Base-by-base conservation (phyloP, 495 filamentous ascomycete genomes). In the Daldinia grandis region DNA sequence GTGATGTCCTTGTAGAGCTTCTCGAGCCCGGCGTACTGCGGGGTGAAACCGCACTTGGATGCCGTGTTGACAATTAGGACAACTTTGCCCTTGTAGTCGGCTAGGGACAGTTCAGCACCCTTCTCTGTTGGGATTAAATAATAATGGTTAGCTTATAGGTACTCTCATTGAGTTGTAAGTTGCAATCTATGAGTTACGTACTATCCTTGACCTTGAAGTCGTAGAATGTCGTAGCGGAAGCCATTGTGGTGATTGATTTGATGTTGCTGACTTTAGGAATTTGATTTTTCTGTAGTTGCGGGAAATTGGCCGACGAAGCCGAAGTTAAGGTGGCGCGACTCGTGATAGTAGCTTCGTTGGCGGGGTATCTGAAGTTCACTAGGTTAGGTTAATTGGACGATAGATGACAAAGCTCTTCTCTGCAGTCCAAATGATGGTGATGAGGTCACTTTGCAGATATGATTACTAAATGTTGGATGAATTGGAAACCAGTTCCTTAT, bases 61-160 rank as follows among this genome's bases (percentile, higher is more conserved):
- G 95, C 95, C n/a, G 93, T 97, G 87, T 99, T 99, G 81, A 98
- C 95, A 73, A 97, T 79, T 44, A 99, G 91, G 68, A 98, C 88
- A 78, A 98, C 94, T 79, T 98, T 98, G 84, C 91, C 92, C 66
- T 91, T 85, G 80, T 93, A 89, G 31, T 85, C 76, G 69, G 80
- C 71, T 74, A 98, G 87, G 61, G 88, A 83, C 77, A 89, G 91
- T 65, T 90, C 85, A 21, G 83, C 68, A 80, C 93, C 94, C 78
- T 88, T 92, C 76, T 95, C 93, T 95, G 79, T 76, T 73, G 4
- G 63, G 28, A 4, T 30, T 47, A 58, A 53, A n/a, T 30, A 3
- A 54, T 17, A 33, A 27, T 54, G 42, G 57, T 58, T 69, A 66
- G 59, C 6, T 31, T 31, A 58, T 58, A n/a, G n/a, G n/a, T n/a